Evolutionary conservation across 2,329 filamentous ascomycete genomes (phyloP).

Genomic region (Neonectria sp.): DNA sequence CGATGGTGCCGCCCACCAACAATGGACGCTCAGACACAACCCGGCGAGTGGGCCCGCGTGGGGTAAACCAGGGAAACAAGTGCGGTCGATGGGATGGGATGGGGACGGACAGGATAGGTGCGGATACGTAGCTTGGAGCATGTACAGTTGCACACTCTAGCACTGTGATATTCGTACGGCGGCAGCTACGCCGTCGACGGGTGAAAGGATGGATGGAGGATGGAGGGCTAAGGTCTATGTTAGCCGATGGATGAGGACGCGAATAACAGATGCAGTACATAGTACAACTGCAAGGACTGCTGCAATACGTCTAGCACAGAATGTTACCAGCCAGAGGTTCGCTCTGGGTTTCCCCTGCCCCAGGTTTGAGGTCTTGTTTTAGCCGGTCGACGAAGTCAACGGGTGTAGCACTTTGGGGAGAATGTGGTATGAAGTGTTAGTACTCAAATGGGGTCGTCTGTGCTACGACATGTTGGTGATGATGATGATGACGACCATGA

Average conservation of each 20-base stretch:
- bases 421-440: background rate
- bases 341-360: background rate
- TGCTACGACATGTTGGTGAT: background rate
- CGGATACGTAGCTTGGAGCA: background rate
- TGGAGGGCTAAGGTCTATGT: background rate
- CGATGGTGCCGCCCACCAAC: conserved; percentile 25
- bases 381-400: background rate
- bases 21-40: conserved; percentile 14
- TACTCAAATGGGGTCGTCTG: background rate
- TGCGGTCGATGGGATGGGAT: conserved; percentile 22
- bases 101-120: conserved; percentile 13
- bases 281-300: background rate
- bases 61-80: conserved; percentile 16
- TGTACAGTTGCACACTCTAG: background rate
- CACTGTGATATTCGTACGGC: background rate
- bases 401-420: background rate
- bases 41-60: conserved; percentile 20
- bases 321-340: background rate
- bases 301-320: background rate
- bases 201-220: conserved; percentile 2
- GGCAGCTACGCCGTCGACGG: background rate
- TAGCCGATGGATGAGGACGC: background rate
- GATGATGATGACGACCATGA: background rate
- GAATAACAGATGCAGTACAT: background rate
- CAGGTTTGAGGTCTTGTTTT: conserved; percentile 4